Evolutionary conservation across 345 rosid genomes (phyloP), one percentile per base, ranked within the genome.

Genomic region (Eucalyptus pauciflora): DNA sequence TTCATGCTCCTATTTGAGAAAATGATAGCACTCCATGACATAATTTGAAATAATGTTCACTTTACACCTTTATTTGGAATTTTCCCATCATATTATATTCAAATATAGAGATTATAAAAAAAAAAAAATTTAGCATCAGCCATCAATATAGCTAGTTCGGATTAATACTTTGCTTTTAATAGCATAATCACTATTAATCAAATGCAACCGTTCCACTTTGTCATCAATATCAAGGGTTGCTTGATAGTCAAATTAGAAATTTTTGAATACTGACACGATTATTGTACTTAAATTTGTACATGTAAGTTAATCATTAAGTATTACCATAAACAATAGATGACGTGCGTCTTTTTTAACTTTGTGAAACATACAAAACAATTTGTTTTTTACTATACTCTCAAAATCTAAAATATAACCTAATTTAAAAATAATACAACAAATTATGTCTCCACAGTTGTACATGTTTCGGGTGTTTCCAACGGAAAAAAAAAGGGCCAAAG

Each of bases 351-450:
- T 56, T 24, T 24, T 24, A 1, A 17, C 11, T 56, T 24, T 9
- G 17, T 56, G 12, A 22, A 10, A 22, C 0, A 12, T 9, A 22
- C 27, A 22, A 5, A 9, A 56, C 3, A 22, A 9, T 2, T 56
- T 20, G 5, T 56, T 24, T 56, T 56, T 56, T 56, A 10, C 6
- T 56, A 24, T 56, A 24, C 29, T 56, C 3, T 24, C 29, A 56
- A 56, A 56, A 56, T 56, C 62, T 56, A 10, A 56, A 56, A 10
- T 9, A 56, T 56, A 56, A 56, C 62, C 11, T 22, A 56, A 56
- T 56, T 56, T 56, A 22, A 56, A 22, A 22, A 22, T 56, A 56
- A 56, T 56, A 56, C 62, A 24, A 56, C 0, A 56, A 56, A 56
- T 2, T 56, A 24, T 24, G 62, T 50, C 51, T 50, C 62, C 27